Base-by-base conservation (phyloP, 2,329 filamentous ascomycete species). In the Mollisia scopiformis region DNA sequence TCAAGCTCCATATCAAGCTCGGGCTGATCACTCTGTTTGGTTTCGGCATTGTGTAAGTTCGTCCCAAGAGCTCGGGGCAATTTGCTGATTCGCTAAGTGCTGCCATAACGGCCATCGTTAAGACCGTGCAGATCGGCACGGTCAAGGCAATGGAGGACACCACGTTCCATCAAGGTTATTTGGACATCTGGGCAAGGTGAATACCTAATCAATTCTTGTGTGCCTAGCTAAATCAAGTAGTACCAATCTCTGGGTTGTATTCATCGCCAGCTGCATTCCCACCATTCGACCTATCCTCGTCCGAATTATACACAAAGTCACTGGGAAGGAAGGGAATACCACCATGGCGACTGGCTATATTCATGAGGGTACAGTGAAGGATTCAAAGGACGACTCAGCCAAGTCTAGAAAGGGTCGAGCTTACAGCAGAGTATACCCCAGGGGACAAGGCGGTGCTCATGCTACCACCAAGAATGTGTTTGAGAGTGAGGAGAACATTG, bases 251-350 rank as follows among this genome's bases (percentile, higher is more conserved):
- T 62, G 57, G 57, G 60, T 62, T 25, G 51, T 59, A 35, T 59
- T 62, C 52, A 62, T 62, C 51, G 60, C 52, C 21, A 54, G 56
- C 56, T 62, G 56, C 35, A 62, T 59, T 56, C 60, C 60, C 37
- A 59, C 60, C 23, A 62, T 62, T 59, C 60, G 60, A 54, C 60
- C 56, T 33, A 57, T 62, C 37, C 35, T 61, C 27, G 58, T 52
- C 53, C 43, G 47, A 56, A 52, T 57, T 35, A 61, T 61, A 61
- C 58, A 61, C 35, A 52, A 56, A 57, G 58, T 61, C 43, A 58
- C 55, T 50, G 39, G 55, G 39, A 62, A 62, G 55, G 50, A 58
- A 58, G 50, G 31, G 14, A 62, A 55, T 58, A 58, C 28, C 55
- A 51, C 41, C 49, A 62, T 50, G 56, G 49, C 30, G 19, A 41